Conservation (phyloP, 2,329 filamentous ascomycete genomes). For the Graphilbum fragrans region DNA sequence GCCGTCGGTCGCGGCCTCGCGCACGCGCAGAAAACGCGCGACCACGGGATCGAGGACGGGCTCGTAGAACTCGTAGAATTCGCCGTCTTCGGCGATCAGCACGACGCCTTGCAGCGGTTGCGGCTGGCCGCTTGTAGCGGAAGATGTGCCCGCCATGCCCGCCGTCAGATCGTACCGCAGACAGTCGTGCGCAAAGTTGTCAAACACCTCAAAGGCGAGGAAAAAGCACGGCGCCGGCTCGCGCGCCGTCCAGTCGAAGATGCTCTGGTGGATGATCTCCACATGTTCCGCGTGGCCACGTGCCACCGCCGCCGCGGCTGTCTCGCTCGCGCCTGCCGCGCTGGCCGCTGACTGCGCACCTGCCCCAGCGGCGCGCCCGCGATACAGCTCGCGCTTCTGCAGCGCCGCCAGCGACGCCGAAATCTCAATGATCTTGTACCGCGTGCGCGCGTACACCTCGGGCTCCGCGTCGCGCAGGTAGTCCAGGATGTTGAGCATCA, state of each 20-base stretch:
- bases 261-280: conserved; percentile 86
- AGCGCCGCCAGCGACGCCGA: conserved; percentile 67
- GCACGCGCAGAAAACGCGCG: conserved; percentile 70
- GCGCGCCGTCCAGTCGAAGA: conserved; percentile 85
- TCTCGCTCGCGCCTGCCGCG: not conserved
- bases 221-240: conserved; percentile 96
- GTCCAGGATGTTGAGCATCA: conserved; percentile 97
- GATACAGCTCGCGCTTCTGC: conserved; percentile 55
- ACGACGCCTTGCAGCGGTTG: conserved; percentile 80
- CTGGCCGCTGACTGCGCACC: too few species aligned
- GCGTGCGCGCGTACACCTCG: conserved; percentile 85
- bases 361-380: not conserved
- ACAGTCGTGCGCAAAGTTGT: conserved; percentile 94
- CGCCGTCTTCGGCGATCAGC: conserved; percentile 70
- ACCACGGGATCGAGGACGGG: conserved; percentile 71
- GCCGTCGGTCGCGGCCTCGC: conserved; percentile 60
- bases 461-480: conserved; percentile 85
- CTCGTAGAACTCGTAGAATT: conserved; percentile 92
- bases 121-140: not conserved
- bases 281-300: conserved; percentile 74
- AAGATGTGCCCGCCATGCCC: not conserved
- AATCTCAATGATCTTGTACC: conserved; percentile 94
- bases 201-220: conserved; percentile 93
- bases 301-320: conserved; percentile 27
- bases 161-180: conserved; percentile 68